These are phyloP conservation scores for Apostasia ramifera DNA, from an alignment of 106 monocot species.

Conservation along the genomic window DNA sequence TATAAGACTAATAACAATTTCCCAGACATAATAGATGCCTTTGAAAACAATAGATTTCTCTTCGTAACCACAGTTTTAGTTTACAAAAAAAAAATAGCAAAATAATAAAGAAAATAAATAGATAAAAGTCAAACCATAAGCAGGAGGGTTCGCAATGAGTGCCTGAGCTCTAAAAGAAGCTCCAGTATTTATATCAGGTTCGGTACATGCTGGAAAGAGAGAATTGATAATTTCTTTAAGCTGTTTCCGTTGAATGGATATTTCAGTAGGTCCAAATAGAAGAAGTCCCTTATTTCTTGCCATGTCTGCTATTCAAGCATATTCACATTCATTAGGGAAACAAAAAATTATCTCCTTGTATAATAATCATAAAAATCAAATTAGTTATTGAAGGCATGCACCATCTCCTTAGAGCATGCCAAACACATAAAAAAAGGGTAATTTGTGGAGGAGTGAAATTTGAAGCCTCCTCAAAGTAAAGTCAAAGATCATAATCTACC, in stretches of 20 bases:
- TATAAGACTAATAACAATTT: background rate
- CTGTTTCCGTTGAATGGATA: conserved; percentile 71
- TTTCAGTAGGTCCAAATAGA: conserved; percentile 75
- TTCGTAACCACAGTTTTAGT: too few species aligned
- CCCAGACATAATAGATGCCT: background rate
- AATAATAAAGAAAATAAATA: background rate
- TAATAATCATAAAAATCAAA: conserved; percentile 4
- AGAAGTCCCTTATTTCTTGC: conserved; percentile 77
- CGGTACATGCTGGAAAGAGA: conserved; percentile 89
- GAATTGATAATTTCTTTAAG: conserved; percentile 90
- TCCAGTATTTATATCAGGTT: conserved; percentile 85
- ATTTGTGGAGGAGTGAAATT: too few species aligned
- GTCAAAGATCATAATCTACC: too few species aligned
- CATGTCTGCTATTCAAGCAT: conserved; percentile 47
- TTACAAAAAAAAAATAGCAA: background rate
- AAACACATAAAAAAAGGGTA: too few species aligned
- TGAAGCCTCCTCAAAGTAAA: too few species aligned
- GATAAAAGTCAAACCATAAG: conserved; percentile 43
- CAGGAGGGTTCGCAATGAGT: conserved; percentile 96
- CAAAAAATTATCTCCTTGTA: background rate
- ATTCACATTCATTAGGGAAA: too few species aligned
- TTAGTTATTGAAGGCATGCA: too few species aligned
- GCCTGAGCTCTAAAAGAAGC: conserved; percentile 80
- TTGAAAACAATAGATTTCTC: background rate
- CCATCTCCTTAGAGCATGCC: too few species aligned